phyloP scores from a whole-genome alignment of 495 filamentous ascomycete species.

The Penicillium tannophilum region DNA sequence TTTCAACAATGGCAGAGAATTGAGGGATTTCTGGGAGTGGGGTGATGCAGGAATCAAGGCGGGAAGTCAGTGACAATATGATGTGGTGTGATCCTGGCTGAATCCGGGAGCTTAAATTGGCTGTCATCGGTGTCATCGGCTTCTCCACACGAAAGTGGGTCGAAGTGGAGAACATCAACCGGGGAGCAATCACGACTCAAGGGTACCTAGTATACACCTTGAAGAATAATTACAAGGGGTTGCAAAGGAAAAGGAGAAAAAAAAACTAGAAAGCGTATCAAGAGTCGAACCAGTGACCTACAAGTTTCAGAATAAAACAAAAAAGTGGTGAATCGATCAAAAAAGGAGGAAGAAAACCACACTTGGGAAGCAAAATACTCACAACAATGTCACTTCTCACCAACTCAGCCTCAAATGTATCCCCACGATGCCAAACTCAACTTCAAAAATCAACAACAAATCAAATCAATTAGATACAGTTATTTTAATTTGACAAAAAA shows the following conservation, averaged over 20 bases:
- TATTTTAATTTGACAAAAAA: not conserved
- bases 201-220: not conserved
- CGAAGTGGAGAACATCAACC: not conserved
- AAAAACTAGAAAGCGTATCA: too few relatives aligned
- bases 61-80: not conserved
- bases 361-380: too few relatives aligned
- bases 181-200: too few relatives aligned
- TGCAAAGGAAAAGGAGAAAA: not conserved
- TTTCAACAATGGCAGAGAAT: not conserved
- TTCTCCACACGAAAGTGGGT: constrained; percentile 1
- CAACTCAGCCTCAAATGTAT: not conserved
- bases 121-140: not conserved
- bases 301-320: too few relatives aligned
- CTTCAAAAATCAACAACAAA: not conserved
- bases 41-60: too few relatives aligned
- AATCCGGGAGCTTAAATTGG: constrained; percentile 13
- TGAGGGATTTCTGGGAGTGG: not conserved
- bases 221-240: not conserved
- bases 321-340: too few relatives aligned
- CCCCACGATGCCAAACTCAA: not conserved
- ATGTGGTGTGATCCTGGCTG: constrained; percentile 3
- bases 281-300: too few relatives aligned
- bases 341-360: too few relatives aligned
- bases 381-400: too few relatives aligned
- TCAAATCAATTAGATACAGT: not conserved